Evolutionary conservation across 345 rosid genomes (phyloP).

Genomic region (Mercurialis annua): DNA sequence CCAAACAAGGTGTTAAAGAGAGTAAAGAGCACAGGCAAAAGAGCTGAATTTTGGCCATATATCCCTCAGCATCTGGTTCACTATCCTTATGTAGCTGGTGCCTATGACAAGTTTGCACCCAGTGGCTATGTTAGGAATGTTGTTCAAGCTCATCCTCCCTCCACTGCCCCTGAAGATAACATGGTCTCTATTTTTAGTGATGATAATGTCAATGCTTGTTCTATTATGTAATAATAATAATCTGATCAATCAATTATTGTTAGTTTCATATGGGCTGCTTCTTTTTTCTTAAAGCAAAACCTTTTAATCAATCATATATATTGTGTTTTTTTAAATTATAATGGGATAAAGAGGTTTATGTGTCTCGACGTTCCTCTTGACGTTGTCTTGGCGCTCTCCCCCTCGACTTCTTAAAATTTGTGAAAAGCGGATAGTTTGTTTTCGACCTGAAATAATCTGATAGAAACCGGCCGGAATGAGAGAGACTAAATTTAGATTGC

Average conservation of each 20-base stretch:
- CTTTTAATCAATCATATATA: not conserved
- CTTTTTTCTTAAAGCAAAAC: not conserved
- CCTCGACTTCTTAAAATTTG: too few relatives aligned
- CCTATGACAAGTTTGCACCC: constrained; percentile 63
- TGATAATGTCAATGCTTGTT: constrained; percentile 73
- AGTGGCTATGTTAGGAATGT: constrained; percentile 56
- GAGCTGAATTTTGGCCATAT: constrained; percentile 78
- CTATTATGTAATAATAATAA: constrained; percentile 43
- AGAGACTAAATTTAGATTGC: too few relatives aligned
- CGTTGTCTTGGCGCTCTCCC: too few relatives aligned
- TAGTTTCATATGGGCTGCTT: not conserved
- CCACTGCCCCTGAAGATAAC: constrained; percentile 45
- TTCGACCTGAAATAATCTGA: too few relatives aligned
- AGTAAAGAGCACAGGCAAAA: constrained; percentile 62
- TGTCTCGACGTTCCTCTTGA: too few relatives aligned
- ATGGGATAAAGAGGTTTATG: too few relatives aligned
- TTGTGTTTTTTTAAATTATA: too few relatives aligned
- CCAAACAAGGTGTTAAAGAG: constrained; percentile 64
- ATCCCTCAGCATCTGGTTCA: constrained; percentile 58
- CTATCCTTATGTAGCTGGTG: constrained; percentile 51
- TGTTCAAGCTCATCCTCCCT: constrained; percentile 50
- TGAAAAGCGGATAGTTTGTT: too few relatives aligned
- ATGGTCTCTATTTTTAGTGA: constrained; percentile 58
- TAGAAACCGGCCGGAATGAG: too few relatives aligned
- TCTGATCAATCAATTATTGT: not conserved